Conservation (phyloP, 768 basidiomycete genomes). For the Rhizopogon vesiculosus region DNA sequence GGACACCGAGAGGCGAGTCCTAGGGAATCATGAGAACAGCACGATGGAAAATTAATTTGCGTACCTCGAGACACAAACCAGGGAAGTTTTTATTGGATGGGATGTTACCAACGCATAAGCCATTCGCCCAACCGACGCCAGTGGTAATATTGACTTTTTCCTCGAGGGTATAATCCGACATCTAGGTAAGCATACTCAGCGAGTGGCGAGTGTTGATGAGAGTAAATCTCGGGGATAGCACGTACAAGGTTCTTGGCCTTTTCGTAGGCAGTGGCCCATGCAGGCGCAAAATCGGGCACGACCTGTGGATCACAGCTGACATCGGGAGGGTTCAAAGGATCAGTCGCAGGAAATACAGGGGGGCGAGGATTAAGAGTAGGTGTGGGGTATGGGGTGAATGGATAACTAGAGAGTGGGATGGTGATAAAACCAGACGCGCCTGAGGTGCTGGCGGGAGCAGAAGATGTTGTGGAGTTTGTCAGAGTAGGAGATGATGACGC, state of each 20-base stretch:
- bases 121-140: slow-evolving; percentile 26
- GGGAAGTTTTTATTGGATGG: slow-evolving; percentile 40
- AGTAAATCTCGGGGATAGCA: background rate
- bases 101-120: slow-evolving; percentile 66
- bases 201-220: background rate
- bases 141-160: slow-evolving; percentile 23
- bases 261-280: slow-evolving; percentile 50
- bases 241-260: slow-evolving; percentile 50
- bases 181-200: slow-evolving; percentile 16
- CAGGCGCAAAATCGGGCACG: slow-evolving; percentile 33
- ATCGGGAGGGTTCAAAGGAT: slow-evolving; percentile 49
- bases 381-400: slow-evolving; percentile 53
- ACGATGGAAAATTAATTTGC: background rate
- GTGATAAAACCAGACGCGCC: slow-evolving; percentile 19
- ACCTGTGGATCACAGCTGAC: slow-evolving; percentile 31
- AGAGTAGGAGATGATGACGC: background rate
- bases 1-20: slow-evolving; percentile 34
- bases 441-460: background rate
- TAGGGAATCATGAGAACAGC: slow-evolving; percentile 5
- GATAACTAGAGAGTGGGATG: slow-evolving; percentile 30
- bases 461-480: background rate
- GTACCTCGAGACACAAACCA: slow-evolving; percentile 59
- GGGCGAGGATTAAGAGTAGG: slow-evolving; percentile 47
- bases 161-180: slow-evolving; percentile 29
- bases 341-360: slow-evolving; percentile 44